These are phyloP conservation scores for Leccinum incarnatum DNA, from an alignment of 768 basidiomycete genomes.

Conservation along the genomic window DNA sequence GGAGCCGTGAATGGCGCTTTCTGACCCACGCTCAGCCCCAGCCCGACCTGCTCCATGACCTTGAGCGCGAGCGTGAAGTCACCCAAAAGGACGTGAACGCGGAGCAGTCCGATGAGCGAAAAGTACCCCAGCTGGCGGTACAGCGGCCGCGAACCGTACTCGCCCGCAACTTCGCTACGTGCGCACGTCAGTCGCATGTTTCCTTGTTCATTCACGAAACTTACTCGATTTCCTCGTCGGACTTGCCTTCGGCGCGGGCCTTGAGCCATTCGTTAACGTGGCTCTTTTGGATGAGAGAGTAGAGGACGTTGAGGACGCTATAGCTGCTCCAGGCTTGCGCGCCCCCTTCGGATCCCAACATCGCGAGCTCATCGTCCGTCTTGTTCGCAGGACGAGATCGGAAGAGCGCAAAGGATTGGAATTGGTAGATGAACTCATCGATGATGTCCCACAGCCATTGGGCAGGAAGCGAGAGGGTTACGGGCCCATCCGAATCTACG, in stretches of 20 bases:
- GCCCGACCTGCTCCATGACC: conserved; percentile 90
- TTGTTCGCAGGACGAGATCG: conserved; percentile 81
- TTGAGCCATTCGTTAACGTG: conserved; percentile 90
- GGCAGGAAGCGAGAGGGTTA: conserved; percentile 89
- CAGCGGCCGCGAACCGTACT: conserved; percentile 85
- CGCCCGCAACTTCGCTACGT: conserved; percentile 76
- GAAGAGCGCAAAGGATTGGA: conserved; percentile 94
- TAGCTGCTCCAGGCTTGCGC: conserved; percentile 95
- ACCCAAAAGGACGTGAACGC: conserved; percentile 95
- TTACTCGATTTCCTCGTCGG: conserved; percentile 79
- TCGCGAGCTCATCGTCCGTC: conserved; percentile 81
- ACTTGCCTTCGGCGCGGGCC: conserved; percentile 78
- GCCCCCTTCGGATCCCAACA: conserved; percentile 76
- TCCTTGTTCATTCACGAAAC: conserved; percentile 27
- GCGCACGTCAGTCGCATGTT: conserved; percentile 3
- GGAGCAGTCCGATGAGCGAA: conserved; percentile 90
- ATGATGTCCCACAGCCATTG: conserved; percentile 99
- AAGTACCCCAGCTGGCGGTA: conserved; percentile 98
- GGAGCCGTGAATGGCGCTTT: conserved; percentile 93
- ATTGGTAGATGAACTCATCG: conserved; percentile 98
- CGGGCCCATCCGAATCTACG: conserved; percentile 87
- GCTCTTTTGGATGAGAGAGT: conserved; percentile 98
- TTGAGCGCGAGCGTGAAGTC: conserved; percentile 95
- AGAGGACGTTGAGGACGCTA: conserved; percentile 96
- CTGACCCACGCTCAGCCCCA: conserved; percentile 87